These are phyloP conservation scores for Dactylonectria estremocensis DNA, from an alignment of 2,329 filamentous ascomycete genomes.

Conservation along the genomic window DNA sequence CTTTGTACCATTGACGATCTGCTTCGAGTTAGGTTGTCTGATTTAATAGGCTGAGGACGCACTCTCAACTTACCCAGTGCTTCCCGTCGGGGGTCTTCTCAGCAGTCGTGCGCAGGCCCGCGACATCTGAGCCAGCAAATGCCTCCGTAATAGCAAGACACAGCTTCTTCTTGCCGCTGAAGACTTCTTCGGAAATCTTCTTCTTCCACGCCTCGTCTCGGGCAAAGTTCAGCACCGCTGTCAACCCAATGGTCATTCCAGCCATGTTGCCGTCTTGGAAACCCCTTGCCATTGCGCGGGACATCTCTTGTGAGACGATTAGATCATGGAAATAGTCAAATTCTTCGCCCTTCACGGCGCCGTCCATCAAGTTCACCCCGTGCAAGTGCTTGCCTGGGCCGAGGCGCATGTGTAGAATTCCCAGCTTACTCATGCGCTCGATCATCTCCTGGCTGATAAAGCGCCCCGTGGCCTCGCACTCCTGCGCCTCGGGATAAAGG, in stretches of 20 bases:
- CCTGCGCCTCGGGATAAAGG: slow-evolving; percentile 81
- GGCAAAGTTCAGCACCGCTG: slow-evolving; percentile 85
- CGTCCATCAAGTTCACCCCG: slow-evolving; percentile 77
- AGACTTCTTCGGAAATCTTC: slow-evolving; percentile 78
- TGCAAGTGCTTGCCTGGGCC: slow-evolving; percentile 88
- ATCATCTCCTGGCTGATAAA: slow-evolving; percentile 82
- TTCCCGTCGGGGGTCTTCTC: slow-evolving; percentile 82
- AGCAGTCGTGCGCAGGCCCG: slow-evolving; percentile 84
- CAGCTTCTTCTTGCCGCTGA: slow-evolving; percentile 89
- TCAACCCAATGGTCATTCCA: slow-evolving; percentile 87
- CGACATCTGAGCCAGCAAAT: slow-evolving; percentile 86
- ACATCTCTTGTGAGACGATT: slow-evolving; percentile 81
- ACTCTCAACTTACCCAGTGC: slow-evolving; percentile 71
- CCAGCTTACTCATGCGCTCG: slow-evolving; percentile 81
- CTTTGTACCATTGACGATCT: slow-evolving; percentile 80
- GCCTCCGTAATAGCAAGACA: slow-evolving; percentile 91
- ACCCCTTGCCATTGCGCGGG: slow-evolving; percentile 79
- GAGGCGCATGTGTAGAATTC: slow-evolving; percentile 85
- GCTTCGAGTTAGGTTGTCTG: slow-evolving; percentile 1
- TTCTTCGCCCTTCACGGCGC: slow-evolving; percentile 81
- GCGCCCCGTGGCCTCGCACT: slow-evolving; percentile 81
- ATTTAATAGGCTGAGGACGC: slow-evolving; percentile 20
- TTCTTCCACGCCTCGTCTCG: slow-evolving; percentile 77
- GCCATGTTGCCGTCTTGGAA: slow-evolving; percentile 92
- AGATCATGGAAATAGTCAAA: slow-evolving; percentile 93